Evolutionary conservation across 306 rosid species (phyloP).

Genomic region (Glycine tomentella): DNA sequence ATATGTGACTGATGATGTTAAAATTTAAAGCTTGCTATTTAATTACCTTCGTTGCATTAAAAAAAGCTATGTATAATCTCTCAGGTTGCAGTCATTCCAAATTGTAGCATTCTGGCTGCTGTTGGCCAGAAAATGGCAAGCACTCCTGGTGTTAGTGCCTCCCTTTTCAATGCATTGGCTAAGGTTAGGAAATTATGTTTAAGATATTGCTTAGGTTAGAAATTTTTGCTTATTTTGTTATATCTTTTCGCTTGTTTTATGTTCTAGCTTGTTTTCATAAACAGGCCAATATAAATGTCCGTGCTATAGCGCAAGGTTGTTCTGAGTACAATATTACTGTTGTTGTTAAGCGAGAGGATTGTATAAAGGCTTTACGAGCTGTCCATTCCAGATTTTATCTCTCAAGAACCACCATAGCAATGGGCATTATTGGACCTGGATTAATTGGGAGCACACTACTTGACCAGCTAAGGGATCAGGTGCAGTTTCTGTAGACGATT

Average conservation of each 20-base stretch:
- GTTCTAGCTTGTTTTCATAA: slow-evolving; percentile 43
- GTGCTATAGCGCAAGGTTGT: slow-evolving; percentile 99
- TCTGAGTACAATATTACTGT: slow-evolving; percentile 95
- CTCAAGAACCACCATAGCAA: slow-evolving; percentile 92
- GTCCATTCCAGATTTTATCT: slow-evolving; percentile 97
- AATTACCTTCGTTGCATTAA: slow-evolving; percentile 35
- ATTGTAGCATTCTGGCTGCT: slow-evolving; percentile 97
- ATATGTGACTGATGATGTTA: slow-evolving; percentile 30
- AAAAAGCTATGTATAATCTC: slow-evolving; percentile 42
- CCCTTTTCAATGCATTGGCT: slow-evolving; percentile 96
- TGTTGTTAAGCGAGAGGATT: slow-evolving; percentile 89
- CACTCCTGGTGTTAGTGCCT: slow-evolving; percentile 99
- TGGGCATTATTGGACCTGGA: slow-evolving; percentile 98
- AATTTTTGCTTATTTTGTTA: slow-evolving; percentile 16
- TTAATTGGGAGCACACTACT: slow-evolving; percentile 93
- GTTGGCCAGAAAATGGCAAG: slow-evolving; percentile 99
- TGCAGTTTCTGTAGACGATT: slow-evolving; percentile 47
- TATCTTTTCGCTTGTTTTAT: slow-evolving; percentile 26
- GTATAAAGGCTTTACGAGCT: slow-evolving; percentile 92
- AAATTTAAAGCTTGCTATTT: slow-evolving; percentile 30
- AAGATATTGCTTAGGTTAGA: slow-evolving; percentile 19
- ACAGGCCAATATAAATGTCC: slow-evolving; percentile 96
- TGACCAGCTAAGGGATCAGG: slow-evolving; percentile 98
- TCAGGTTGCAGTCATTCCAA: slow-evolving; percentile 90
- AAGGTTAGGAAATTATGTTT: slow-evolving; percentile 67